Conservation (phyloP, 2,329 filamentous ascomycete species). For the Aspergillus aculeatinus region DNA sequence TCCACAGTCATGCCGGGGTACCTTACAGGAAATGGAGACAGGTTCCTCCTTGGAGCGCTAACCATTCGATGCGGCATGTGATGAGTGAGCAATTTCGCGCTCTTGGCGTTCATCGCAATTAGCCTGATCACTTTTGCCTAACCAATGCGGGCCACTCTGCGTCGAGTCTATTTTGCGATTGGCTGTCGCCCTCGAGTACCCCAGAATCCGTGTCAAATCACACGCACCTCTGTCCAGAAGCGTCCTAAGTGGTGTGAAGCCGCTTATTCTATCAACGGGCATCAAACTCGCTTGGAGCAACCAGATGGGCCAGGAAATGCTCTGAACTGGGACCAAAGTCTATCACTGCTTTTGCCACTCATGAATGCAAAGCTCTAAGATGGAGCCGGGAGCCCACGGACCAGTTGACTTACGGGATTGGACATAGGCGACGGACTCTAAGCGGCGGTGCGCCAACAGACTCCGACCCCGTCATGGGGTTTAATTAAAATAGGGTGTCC, state of each 20-base stretch:
- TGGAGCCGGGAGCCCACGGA: background rate
- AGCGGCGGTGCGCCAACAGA: background rate
- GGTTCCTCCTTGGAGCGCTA: background rate
- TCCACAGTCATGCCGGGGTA: background rate
- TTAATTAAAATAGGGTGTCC: slow-evolving; percentile 5
- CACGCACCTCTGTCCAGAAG: background rate
- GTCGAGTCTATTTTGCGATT: slow-evolving; percentile 5
- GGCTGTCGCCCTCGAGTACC: background rate
- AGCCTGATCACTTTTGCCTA: background rate
- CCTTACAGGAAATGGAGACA: background rate
- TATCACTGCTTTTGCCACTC: background rate
- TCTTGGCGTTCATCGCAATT: slow-evolving; percentile 1
- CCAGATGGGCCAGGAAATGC: background rate
- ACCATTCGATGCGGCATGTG: slow-evolving; percentile 4
- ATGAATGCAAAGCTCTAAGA: background rate
- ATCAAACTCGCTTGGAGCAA: background rate
- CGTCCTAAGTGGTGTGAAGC: background rate
- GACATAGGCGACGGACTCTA: background rate
- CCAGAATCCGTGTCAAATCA: background rate
- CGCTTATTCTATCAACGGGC: background rate
- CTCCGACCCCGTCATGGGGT: slow-evolving; percentile 3
- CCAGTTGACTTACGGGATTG: background rate
- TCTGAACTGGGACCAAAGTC: background rate
- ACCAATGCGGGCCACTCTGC: background rate
- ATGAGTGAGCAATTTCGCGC: slow-evolving; percentile 3